These are phyloP conservation scores for Ichthyophthirius multifiliis DNA, from an alignment of 169 alveolate genomes.

Conservation along the genomic window DNA sequence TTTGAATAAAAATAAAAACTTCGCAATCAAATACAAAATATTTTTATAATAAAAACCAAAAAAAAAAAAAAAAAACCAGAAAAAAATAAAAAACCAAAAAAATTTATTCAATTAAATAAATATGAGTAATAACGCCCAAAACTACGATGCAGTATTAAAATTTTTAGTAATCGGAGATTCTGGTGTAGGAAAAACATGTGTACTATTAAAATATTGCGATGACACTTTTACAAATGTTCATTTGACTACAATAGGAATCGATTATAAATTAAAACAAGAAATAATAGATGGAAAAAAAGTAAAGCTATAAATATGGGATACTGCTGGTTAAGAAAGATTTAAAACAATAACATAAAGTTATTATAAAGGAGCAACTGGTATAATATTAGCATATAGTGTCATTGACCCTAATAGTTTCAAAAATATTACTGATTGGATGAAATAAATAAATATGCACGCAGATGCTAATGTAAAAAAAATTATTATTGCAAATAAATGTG, in stretches of 20 bases:
- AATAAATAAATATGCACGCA: conserved; percentile 36
- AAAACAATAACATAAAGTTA: conserved; percentile 48
- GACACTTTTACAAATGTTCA: conserved; percentile 63
- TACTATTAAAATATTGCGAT: conserved; percentile 66
- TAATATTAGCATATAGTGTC: conserved; percentile 50
- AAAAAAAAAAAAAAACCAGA: too few species aligned
- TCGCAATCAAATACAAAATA: too few species aligned
- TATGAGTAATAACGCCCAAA: too few species aligned
- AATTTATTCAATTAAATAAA: too few species aligned
- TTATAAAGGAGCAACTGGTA: conserved; percentile 54
- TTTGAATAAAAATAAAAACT: too few species aligned
- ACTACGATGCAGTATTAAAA: conserved; percentile 9
- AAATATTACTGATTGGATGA: conserved; percentile 51
- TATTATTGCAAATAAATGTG: conserved; percentile 48
- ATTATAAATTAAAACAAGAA: conserved; percentile 39
- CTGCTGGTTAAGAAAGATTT: conserved; percentile 69
- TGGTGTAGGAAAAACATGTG: conserved; percentile 56
- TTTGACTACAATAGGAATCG: conserved; percentile 54
- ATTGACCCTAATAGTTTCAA: conserved; percentile 44
- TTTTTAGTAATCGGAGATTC: conserved; percentile 22
- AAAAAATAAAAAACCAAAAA: too few species aligned
- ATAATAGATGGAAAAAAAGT: conserved; percentile 45
- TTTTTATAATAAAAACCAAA: too few species aligned
- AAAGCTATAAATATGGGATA: conserved; percentile 62
- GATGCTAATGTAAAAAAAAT: conserved; percentile 15